Conservation (phyloP, 257 asterid genomes). For the Anisodus acutangulus region DNA sequence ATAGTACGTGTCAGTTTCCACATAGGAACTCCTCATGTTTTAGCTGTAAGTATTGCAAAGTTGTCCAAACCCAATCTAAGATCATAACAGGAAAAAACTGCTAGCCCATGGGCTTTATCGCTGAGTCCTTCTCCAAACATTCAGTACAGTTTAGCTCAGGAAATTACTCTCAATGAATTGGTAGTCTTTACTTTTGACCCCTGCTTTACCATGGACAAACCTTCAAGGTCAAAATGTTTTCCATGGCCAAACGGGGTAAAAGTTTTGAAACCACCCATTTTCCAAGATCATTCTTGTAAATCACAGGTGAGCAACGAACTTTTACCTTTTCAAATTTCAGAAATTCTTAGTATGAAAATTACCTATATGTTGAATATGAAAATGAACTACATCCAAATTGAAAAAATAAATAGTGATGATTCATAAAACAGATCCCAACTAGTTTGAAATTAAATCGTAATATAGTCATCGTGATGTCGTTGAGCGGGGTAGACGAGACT, state of each 20-base stretch:
- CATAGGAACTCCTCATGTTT: background rate
- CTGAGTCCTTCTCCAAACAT: background rate
- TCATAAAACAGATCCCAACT: background rate
- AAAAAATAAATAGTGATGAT: background rate
- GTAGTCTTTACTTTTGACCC: conserved; percentile 22
- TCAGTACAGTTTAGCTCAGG: too few species aligned
- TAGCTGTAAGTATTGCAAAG: background rate
- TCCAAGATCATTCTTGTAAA: too few species aligned
- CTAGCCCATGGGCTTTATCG: background rate
- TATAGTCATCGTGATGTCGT: background rate
- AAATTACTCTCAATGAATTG: too few species aligned
- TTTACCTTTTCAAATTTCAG: too few species aligned
- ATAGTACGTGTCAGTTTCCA: background rate
- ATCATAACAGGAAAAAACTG: background rate
- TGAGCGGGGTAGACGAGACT: too few species aligned
- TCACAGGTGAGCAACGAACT: too few species aligned
- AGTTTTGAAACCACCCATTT: too few species aligned
- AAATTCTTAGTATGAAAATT: too few species aligned
- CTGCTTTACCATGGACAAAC: too few species aligned
- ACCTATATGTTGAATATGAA: background rate
- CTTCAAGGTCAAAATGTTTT: too few species aligned
- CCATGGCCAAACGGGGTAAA: too few species aligned
- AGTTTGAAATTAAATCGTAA: background rate
- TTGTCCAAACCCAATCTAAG: background rate
- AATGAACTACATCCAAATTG: background rate